Evolutionary conservation across 2,329 filamentous ascomycete species (phyloP).

Genomic region (Nigrograna mackinnonii): DNA sequence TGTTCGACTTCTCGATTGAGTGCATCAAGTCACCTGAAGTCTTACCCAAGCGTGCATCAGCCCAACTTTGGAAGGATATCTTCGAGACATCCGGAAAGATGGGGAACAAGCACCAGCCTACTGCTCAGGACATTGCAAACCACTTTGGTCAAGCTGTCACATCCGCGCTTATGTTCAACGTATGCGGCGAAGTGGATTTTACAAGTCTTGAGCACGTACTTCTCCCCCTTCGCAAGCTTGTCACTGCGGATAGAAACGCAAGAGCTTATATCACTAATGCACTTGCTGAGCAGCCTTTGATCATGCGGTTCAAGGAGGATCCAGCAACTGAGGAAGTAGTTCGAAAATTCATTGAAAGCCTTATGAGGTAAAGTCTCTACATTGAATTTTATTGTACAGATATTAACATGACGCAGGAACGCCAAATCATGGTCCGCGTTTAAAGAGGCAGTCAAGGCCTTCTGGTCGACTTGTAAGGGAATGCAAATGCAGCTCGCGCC

Average conservation of each 20-base stretch:
- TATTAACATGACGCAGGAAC: slow-evolving; percentile 37
- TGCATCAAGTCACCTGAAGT: slow-evolving; percentile 73
- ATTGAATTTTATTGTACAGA: not conserved
- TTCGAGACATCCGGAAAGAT: slow-evolving; percentile 35
- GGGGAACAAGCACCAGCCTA: slow-evolving; percentile 27
- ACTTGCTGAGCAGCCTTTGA: slow-evolving; percentile 29
- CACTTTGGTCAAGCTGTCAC: slow-evolving; percentile 36
- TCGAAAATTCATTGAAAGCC: slow-evolving; percentile 37
- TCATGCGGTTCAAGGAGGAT: slow-evolving; percentile 32
- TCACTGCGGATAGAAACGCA: slow-evolving; percentile 34
- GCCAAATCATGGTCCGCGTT: slow-evolving; percentile 34
- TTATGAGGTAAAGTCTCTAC: slow-evolving; percentile 26
- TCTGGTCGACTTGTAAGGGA: slow-evolving; percentile 41
- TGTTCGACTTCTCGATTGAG: slow-evolving; percentile 73
- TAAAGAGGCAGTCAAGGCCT: slow-evolving; percentile 38
- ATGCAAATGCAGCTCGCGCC: slow-evolving; percentile 40
- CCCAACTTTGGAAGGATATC: slow-evolving; percentile 68
- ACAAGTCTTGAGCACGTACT: slow-evolving; percentile 37
- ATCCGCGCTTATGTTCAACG: slow-evolving; percentile 33
- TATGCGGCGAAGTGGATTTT: slow-evolving; percentile 39
- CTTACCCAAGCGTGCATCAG: slow-evolving; percentile 73
- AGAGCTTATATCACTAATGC: slow-evolving; percentile 33
- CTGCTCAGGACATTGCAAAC: slow-evolving; percentile 37
- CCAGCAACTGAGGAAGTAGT: slow-evolving; percentile 29
- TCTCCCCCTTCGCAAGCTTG: slow-evolving; percentile 33